Evolutionary conservation across 2,329 filamentous ascomycete species (phyloP).

Genomic region (Alternaria triticimaculans): DNA sequence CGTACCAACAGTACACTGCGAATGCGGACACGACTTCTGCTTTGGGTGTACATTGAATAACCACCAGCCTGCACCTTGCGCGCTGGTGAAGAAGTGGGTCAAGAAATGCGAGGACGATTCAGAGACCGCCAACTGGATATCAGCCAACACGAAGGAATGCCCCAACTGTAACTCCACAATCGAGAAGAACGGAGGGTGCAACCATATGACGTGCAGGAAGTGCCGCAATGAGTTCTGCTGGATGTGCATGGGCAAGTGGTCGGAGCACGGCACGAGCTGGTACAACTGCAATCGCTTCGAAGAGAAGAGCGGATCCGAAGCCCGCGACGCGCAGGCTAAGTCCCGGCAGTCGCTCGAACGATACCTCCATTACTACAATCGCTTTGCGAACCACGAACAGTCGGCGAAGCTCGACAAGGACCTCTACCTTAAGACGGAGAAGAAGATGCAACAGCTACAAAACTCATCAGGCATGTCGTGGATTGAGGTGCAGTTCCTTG

Average conservation of each 20-base stretch:
- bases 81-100: conserved; percentile 90
- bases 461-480: conserved; percentile 94
- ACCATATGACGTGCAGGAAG: conserved; percentile 97
- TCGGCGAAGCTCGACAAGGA: conserved; percentile 96
- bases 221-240: conserved; percentile 98
- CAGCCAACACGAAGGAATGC: conserved; percentile 97
- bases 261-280: conserved; percentile 98
- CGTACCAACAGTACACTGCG: conserved; percentile 88
- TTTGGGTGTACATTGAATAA: conserved; percentile 91
- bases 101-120: conserved; percentile 99
- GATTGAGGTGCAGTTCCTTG: conserved; percentile 98
- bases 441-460: conserved; percentile 98
- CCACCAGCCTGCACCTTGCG: conserved; percentile 91
- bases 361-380: conserved; percentile 99
- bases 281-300: conserved; percentile 99
- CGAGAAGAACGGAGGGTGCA: conserved; percentile 97
- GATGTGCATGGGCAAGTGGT: conserved; percentile 99
- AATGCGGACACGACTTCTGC: conserved; percentile 87
- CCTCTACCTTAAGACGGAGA: conserved; percentile 93
- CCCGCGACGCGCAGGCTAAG: conserved; percentile 88
- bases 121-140: conserved; percentile 99
- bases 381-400: conserved; percentile 98
- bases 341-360: conserved; percentile 89
- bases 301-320: conserved; percentile 91
- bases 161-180: conserved; percentile 96